Evolutionary conservation across 2,329 filamentous ascomycete genomes (phyloP).

Genomic region (Botrytis elliptica): DNA sequence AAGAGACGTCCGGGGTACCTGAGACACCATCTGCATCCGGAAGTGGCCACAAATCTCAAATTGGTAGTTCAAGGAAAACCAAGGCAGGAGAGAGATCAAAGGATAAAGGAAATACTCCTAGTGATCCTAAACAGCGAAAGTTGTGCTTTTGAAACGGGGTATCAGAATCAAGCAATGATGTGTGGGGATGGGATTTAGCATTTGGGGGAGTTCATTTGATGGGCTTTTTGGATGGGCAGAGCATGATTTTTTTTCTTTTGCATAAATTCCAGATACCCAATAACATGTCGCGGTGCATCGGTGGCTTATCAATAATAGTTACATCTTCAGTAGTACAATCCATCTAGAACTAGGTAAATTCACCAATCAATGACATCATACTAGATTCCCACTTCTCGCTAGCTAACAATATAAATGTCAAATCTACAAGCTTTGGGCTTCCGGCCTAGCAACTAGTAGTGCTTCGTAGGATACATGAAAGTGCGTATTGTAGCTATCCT

Average conservation of each 20-base stretch:
- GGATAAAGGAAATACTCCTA: constrained; percentile 6
- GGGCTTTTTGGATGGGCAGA: not conserved
- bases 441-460: not conserved
- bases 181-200: not conserved
- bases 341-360: not conserved
- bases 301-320: not conserved
- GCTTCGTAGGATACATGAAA: not conserved
- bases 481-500: not conserved
- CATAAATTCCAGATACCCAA: constrained; percentile 4
- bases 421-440: not conserved
- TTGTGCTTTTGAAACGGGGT: constrained; percentile 8
- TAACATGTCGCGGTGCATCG: not conserved
- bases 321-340: not conserved
- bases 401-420: not conserved
- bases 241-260: not conserved
- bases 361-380: not conserved
- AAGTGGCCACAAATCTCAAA: not conserved
- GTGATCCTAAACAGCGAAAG: constrained; percentile 22
- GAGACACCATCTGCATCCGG: not conserved
- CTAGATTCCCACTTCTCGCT: not conserved
- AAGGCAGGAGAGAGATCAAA: constrained; percentile 10
- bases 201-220: constrained; percentile 4
- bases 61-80: not conserved
- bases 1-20: constrained; percentile 43
- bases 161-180: not conserved